Evolutionary conservation across 208 protist species (phyloP).

Genomic region (Angomonas ambiguus): DNA sequence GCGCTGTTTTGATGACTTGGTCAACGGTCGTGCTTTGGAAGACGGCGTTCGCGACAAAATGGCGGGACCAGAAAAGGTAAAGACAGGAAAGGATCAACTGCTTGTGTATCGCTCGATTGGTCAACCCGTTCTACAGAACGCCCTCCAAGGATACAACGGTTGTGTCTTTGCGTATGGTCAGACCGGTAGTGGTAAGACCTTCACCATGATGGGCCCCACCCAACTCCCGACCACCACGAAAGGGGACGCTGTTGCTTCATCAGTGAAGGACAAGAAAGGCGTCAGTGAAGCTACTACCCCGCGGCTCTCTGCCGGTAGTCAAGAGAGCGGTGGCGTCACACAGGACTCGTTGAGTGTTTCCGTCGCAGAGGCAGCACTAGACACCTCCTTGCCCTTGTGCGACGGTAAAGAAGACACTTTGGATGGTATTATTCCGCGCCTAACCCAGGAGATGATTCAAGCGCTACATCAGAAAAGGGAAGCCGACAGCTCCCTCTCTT

Average conservation of each 20-base stretch:
- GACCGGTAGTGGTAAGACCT: constrained; percentile 91
- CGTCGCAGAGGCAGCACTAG: constrained; percentile 24
- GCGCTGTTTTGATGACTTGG: constrained; percentile 35
- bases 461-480: constrained; percentile 43
- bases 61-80: constrained; percentile 20
- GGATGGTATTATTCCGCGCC: constrained; percentile 76
- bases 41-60: constrained; percentile 22
- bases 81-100: constrained; percentile 31
- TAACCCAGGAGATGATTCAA: constrained; percentile 60
- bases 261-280: background rate
- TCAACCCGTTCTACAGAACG: constrained; percentile 52
- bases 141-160: constrained; percentile 82
- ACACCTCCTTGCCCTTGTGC: constrained; percentile 31
- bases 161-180: constrained; percentile 91
- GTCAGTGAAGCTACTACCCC: background rate
- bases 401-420: constrained; percentile 27
- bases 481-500: constrained; percentile 66
- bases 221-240: background rate
- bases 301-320: background rate
- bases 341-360: constrained; percentile 3
- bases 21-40: background rate
- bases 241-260: background rate
- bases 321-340: background rate
- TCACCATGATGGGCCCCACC: constrained; percentile 86
- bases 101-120: constrained; percentile 66